Base-by-base conservation (phyloP, 768 basidiomycete species). In the Termitomyces sp. region DNA sequence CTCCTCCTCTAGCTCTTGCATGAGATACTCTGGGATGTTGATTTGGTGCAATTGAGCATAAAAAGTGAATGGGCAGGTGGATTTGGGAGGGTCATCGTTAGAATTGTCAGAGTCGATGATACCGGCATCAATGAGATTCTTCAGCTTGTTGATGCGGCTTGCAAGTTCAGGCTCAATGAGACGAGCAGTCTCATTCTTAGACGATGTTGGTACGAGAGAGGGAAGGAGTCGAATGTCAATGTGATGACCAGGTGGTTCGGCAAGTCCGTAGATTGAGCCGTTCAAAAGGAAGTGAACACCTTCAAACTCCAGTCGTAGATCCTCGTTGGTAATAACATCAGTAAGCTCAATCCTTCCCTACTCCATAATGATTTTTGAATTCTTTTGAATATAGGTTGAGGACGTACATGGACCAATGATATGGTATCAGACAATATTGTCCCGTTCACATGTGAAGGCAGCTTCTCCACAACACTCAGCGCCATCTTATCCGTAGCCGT, bases 191-290 rank as follows among this genome's bases (percentile, higher is more conserved):
- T 80, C 80, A 60, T 89, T 89, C 62, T 76, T 76, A 46, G 69
- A 69, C 2, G 65, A 66, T 50, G 76, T 73, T 1, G 90, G 88
- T 3, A 91, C 87, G 13, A 91, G 74, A 0, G 81, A 78, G 0
- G 90, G 87, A 4, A 91, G 76, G 16, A 80, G 68, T 5, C 91
- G 81, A 24, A 90, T 81, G 63, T 93, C 90, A 32, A 85, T 81
- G 36, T 74, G 74, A 39, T 71, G 81, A 6, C 85, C 86, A 18
- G 68, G 65, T 4, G 85, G 81, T 62, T 84, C 81, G 18, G 86
- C 88, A 50, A 90, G 78, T 2, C 88, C 91, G 65, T 86, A 90
- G n/a, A 94, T 80, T 0, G 88, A 81, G 0, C 91, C 91, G 55
- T 88, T 88, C 26, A 78, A 69, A 12, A 89, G 63, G 66, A 91